phyloP scores from a whole-genome alignment of 2,329 filamentous ascomycete species.

The Chalaropsis thielavioides region DNA sequence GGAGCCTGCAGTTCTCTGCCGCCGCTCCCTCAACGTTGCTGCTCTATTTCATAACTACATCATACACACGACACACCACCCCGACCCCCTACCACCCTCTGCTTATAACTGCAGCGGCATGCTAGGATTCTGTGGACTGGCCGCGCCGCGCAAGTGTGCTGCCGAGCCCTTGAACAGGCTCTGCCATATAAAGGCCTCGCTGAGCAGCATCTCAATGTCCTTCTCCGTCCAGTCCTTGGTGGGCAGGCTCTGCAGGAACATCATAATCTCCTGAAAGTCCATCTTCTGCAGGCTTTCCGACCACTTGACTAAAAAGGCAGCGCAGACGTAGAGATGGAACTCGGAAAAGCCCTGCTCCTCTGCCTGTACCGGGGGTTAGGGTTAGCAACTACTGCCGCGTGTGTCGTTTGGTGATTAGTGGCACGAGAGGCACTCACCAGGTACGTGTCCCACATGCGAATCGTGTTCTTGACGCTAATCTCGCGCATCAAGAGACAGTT shows the following conservation, averaged over 20 bases:
- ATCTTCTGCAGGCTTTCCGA: conserved; percentile 87
- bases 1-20: no score
- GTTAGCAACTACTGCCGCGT: background rate
- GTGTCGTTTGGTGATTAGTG: background rate
- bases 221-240: conserved; percentile 95
- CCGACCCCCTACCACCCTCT: no score
- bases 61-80: background rate
- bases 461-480: conserved; percentile 89
- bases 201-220: conserved; percentile 88
- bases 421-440: conserved; percentile 46
- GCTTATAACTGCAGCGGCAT: conserved; percentile 28
- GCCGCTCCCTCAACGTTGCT: background rate
- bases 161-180: conserved; percentile 89
- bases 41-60: background rate
- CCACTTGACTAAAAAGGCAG: conserved; percentile 97
- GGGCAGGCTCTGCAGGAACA: conserved; percentile 91
- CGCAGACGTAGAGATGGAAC: conserved; percentile 96
- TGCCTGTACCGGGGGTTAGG: conserved; percentile 41
- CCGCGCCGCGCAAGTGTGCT: conserved; percentile 59
- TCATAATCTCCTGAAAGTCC: conserved; percentile 98
- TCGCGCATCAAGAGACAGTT: conserved; percentile 97
- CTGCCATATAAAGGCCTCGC: conserved; percentile 98
- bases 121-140: conserved; percentile 27
- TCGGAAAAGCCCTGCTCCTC: conserved; percentile 98
- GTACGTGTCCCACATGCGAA: conserved; percentile 99